phyloP scores from a whole-genome alignment of 2,329 filamentous ascomycete species.

The Botrytis byssoidea region DNA sequence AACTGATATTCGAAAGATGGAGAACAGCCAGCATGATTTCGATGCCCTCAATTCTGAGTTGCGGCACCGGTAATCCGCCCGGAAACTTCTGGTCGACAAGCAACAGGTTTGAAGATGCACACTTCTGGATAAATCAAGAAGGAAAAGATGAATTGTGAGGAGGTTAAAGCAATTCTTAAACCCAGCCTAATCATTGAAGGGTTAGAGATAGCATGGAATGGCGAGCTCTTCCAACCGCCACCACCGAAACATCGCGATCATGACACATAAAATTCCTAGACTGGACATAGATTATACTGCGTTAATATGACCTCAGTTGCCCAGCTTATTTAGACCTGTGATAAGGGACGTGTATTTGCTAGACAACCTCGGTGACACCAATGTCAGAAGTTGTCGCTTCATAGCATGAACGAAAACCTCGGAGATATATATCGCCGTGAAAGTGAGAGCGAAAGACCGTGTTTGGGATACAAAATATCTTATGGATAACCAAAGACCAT shows the following conservation, averaged over 20 bases:
- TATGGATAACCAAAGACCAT: not conserved
- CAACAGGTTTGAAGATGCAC: not conserved
- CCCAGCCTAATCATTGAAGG: not conserved
- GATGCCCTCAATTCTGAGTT: not conserved
- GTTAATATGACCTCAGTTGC: not conserved
- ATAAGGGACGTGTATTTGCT: not conserved
- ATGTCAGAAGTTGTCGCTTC: not conserved
- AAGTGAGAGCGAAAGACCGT: not conserved
- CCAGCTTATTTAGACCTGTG: not conserved
- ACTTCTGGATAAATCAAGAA: not conserved
- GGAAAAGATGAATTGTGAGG: fast-evolving
- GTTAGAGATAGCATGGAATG: not conserved
- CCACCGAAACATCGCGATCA: not conserved
- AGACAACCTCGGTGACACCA: not conserved
- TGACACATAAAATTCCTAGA: not conserved
- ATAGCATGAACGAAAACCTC: not conserved
- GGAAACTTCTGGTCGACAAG: not conserved
- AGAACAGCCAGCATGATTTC: not conserved
- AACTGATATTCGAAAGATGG: not conserved
- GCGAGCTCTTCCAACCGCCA: not conserved
- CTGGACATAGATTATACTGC: not conserved
- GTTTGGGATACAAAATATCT: not conserved
- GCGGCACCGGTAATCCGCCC: too few relatives aligned
- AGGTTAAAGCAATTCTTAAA: not conserved
- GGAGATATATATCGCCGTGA: not conserved